Evolutionary conservation across 345 rosid species (phyloP), one percentile per base, ranked within the genome.

Genomic region (Moricandia moricandioides): DNA sequence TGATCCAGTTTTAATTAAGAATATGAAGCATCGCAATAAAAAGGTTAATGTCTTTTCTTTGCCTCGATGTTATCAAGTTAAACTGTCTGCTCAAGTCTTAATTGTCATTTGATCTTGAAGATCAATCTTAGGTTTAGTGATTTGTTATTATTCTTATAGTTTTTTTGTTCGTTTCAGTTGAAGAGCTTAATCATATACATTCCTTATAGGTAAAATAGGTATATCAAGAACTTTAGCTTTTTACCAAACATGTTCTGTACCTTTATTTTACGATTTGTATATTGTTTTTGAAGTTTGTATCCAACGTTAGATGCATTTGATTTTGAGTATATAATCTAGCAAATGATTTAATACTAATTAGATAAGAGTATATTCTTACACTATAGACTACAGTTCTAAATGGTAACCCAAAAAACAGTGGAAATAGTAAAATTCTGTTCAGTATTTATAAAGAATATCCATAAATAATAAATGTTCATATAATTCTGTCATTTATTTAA

Each of bases 1-100:
- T 12, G 37, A 58, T 58, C 37, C 62, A 6, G 8, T 73, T 56
- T 73, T 29, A 17, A 13, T 40, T 29, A n/a, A 74, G 78, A 61
- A 61, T 31, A 58, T n/a, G 31, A 24, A 27, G 13, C 40, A 37
- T 33, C 34, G 29, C 17, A 34, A 62, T 62, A 51, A 30, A 4
- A 12, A 10, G 0, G 14, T 58, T 16, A 0, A 2, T 39, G 40
- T 55, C 2, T 27, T 37, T 7, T 13, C 6, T 51, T 12, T 31
- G n/a, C 17, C 62, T 27, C 12, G 9, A 57, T 13, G 35, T 55
- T 21, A 55, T 21, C 29, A 18, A 18, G 18, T 54, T 18, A 18
- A 18, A 18, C 26, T 18, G 29, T 13, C 29, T 8, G 29, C 29
- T 8, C 13, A 21, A 54, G 8, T 54, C 58, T 54, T 9, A 9